Percentiles rank a stretch among this genome's conserved stretches.
phyloP scores from a whole-genome alignment of 2,329 filamentous ascomycete genomes.

The Xylaria sp. region DNA sequence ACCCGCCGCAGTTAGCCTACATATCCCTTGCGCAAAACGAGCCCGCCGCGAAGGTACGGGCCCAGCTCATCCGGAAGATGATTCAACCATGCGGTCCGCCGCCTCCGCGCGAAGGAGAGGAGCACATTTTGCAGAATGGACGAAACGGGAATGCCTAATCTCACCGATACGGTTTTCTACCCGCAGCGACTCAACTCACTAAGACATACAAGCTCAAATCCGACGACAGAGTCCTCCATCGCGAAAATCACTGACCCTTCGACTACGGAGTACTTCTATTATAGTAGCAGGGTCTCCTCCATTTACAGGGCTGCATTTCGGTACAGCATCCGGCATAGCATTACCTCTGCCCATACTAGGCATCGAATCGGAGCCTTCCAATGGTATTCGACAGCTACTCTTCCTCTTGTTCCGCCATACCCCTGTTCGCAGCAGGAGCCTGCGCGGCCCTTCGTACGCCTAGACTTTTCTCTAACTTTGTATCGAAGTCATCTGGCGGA shows the following conservation, averaged over 20 bases:
- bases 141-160: conserved; percentile 34
- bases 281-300: neutral
- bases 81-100: conserved; percentile 69
- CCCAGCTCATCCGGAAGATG: conserved; percentile 84
- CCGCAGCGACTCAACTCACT: neutral
- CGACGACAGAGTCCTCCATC: neutral
- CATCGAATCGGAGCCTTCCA: neutral
- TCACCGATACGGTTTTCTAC: neutral
- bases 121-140: conserved; percentile 39
- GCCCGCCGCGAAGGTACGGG: conserved; percentile 80
- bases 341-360: neutral
- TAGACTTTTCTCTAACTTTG: conserved; percentile 69
- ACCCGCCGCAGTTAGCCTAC: conserved; percentile 87
- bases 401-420: conserved; percentile 34
- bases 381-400: conserved; percentile 9
- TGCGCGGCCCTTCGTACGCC: conserved; percentile 56
- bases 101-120: conserved; percentile 64
- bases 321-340: neutral
- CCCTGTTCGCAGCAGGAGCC: conserved; percentile 34
- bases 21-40: conserved; percentile 91
- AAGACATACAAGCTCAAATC: neutral
- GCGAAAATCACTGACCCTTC: neutral
- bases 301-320: neutral
- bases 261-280: neutral
- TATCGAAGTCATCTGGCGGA: conserved; percentile 64